Evolutionary conservation across 2,329 filamentous ascomycete genomes (phyloP).

Genomic region (Pseudogymnoascus sp.): DNA sequence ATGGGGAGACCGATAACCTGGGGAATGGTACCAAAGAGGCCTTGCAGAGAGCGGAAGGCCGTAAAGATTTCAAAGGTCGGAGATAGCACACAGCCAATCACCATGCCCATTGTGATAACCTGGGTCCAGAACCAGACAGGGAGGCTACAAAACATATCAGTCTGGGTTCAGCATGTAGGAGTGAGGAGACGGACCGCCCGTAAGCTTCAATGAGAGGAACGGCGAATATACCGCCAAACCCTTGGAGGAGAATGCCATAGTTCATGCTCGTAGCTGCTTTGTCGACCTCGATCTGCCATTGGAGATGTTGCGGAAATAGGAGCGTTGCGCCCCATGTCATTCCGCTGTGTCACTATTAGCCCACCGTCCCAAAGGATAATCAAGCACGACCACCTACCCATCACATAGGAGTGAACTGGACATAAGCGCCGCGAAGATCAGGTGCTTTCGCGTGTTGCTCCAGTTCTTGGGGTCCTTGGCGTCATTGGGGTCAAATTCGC

Average conservation of each 20-base stretch:
- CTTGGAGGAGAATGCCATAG: slow-evolving; percentile 33
- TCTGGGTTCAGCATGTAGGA: not conserved
- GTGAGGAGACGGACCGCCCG: slow-evolving; percentile 29
- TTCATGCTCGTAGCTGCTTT: slow-evolving; percentile 34
- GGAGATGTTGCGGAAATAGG: slow-evolving; percentile 31
- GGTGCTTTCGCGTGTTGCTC: not conserved
- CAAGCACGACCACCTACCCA: not conserved
- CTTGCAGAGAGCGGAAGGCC: slow-evolving; percentile 32
- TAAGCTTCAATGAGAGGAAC: slow-evolving; percentile 34
- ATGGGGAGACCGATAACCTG: slow-evolving; percentile 35
- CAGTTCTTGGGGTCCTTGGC: not conserved
- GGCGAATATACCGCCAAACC: slow-evolving; percentile 32
- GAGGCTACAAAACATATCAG: slow-evolving; percentile 25
- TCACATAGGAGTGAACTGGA: not conserved
- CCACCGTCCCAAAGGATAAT: not conserved
- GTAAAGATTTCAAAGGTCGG: slow-evolving; percentile 34
- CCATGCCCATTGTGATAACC: slow-evolving; percentile 32
- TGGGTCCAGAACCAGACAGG: slow-evolving; percentile 38
- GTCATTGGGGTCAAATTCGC: not conserved
- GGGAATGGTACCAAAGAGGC: slow-evolving; percentile 33
- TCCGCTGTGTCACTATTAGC: slow-evolving; percentile 19
- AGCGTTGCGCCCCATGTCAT: slow-evolving; percentile 36
- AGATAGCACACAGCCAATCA: slow-evolving; percentile 34
- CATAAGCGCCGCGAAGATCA: not conserved
- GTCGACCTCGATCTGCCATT: slow-evolving; percentile 29